phyloP scores from a whole-genome alignment of 148 eudicot species.

The Simmondsia chinensis region DNA sequence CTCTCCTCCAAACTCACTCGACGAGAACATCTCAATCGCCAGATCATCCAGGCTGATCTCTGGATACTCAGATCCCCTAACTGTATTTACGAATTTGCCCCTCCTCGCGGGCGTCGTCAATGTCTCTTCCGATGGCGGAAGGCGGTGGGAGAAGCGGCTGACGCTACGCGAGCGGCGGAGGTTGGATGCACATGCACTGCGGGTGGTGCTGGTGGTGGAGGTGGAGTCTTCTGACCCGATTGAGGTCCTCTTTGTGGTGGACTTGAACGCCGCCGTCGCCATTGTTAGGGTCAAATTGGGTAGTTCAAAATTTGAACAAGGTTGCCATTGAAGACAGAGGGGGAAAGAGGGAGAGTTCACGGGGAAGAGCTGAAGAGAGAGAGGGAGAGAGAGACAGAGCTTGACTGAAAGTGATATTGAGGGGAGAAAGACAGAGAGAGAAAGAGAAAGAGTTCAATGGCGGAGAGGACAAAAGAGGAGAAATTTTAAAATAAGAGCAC shows the following conservation, averaged over 20 bases:
- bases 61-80: conserved; percentile 56
- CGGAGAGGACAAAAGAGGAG: too few relatives aligned
- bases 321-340: conserved; percentile 8
- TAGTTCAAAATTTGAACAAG: too few relatives aligned
- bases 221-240: conserved; percentile 27
- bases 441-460: too few relatives aligned
- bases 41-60: conserved; percentile 97
- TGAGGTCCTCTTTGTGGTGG: conserved; percentile 52
- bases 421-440: too few relatives aligned
- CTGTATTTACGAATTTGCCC: conserved; percentile 72
- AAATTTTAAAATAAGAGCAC: too few relatives aligned
- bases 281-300: too few relatives aligned
- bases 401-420: neutral
- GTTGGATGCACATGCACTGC: conserved; percentile 3
- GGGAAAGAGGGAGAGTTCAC: neutral
- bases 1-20: too few relatives aligned
- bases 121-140: conserved; percentile 10
- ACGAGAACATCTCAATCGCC: conserved; percentile 69
- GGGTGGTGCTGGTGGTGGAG: conserved; percentile 11
- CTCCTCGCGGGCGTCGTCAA: conserved; percentile 23
- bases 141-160: conserved; percentile 47
- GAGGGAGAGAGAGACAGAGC: too few relatives aligned
- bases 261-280: conserved; percentile 90
- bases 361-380: neutral
- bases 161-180: conserved; percentile 75